Base-by-base conservation (phyloP, 768 basidiomycete species). In the Boletus rubescentipes region DNA sequence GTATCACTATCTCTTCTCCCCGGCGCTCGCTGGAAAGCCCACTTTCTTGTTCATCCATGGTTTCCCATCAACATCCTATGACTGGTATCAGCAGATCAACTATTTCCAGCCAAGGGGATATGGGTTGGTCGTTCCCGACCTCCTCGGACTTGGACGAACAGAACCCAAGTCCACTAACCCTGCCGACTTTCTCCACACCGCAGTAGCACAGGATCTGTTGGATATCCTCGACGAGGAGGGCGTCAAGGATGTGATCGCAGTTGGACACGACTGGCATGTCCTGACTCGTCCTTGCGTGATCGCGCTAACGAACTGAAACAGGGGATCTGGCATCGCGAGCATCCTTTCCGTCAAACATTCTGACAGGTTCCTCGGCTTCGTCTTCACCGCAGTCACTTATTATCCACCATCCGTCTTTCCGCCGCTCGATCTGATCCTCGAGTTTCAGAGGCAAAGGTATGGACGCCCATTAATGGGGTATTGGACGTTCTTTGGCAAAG, bases 141-240 rank as follows among this genome's bases (percentile, higher is more conserved):
- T 79, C 58, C 71, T 81, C 14, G 79, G 80, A 7, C 73, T 69
- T 34, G 79, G 77, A 15, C 71, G 61, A 20, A 79, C 81, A 4
- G 63, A 61, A 44, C 72, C 72, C 54, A 80, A 79, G 59, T 72
- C 79, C 9, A 55, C 47, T 0, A 67, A 73, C 38, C 53, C 63
- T 11, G 47, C 51, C 11, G 56, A 63, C 12, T 75, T 75, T 46
- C 39, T 59, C 23, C 62, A 59, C 18, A 61, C 64, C 10, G 58
- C 60, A 10, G 36, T 74, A 9, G 66, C 45, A 4, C 61, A 63
- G 40, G 77, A 78, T 41, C 41, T 76, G 14, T 3, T 75, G 3
- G 75, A 75, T 26, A 68, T 78, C 41, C 60, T 78, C 21, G 73
- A 77, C 48, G 62, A 54, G 14, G 77, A 75, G 54, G 62, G 53